A percentile compares a stretch with the other conserved stretches of the same genome.
Evolutionary conservation across 305 asterid genomes (phyloP).

Genomic region (Fraxinus velutina): DNA sequence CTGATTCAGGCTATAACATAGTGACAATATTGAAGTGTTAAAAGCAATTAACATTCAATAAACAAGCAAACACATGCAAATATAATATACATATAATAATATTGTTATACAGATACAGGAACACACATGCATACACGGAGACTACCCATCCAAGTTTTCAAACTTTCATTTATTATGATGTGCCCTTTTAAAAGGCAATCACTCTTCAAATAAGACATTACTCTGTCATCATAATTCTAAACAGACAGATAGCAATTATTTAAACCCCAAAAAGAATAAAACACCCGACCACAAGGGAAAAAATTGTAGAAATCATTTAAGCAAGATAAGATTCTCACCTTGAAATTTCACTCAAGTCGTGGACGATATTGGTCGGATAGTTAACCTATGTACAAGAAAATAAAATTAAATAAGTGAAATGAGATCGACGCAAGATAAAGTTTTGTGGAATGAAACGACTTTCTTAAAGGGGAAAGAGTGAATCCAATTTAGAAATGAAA

Average conservation of each 20-base stretch:
- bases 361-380: slow-evolving; percentile 64
- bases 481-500: slow-evolving; percentile 12
- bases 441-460: not conserved
- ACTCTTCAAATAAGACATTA: not conserved
- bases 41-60: slow-evolving; percentile 26
- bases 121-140: not conserved
- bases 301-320: slow-evolving; percentile 16
- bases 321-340: slow-evolving; percentile 49
- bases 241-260: not conserved
- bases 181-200: not conserved
- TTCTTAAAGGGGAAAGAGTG: not conserved
- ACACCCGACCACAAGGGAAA: not conserved
- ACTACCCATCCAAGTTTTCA: not conserved
- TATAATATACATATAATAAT: not conserved
- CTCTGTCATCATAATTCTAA: not conserved
- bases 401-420: slow-evolving; percentile 10
- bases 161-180: not conserved
- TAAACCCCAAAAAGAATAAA: not conserved
- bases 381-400: slow-evolving; percentile 52
- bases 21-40: slow-evolving; percentile 38
- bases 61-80: not conserved
- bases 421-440: slow-evolving; percentile 10
- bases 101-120: not conserved
- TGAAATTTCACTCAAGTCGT: slow-evolving; percentile 52
- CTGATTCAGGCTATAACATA: slow-evolving; percentile 63